phyloP scores from a whole-genome alignment of 2,329 filamentous ascomycete genomes.

The Stagonosporopsis cucurbitacearum region DNA sequence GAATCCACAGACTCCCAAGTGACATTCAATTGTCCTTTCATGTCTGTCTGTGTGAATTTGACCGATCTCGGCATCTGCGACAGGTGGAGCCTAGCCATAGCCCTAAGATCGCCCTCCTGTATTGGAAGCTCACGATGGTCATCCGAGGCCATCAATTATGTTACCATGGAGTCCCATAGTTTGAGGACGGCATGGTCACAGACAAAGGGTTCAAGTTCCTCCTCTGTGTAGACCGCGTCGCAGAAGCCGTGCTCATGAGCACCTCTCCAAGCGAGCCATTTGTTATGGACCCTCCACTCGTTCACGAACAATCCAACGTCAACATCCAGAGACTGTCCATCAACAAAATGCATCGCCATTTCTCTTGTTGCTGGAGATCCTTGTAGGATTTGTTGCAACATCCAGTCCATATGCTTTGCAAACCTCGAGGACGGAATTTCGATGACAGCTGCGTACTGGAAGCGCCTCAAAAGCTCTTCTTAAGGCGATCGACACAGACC shows the following conservation, averaged over 20 bases:
- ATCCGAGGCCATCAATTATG: neutral
- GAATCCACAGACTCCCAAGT: conserved; percentile 10
- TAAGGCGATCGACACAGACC: conserved; percentile 5
- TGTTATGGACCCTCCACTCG: conserved; percentile 13
- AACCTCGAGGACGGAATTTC: neutral
- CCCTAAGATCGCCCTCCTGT: neutral
- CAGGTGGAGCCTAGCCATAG: neutral
- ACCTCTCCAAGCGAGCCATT: conserved; percentile 13
- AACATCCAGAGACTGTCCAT: neutral
- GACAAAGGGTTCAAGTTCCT: conserved; percentile 1
- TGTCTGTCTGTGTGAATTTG: neutral
- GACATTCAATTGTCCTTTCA: neutral
- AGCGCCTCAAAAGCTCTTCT: conserved; percentile 2
- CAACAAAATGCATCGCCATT: neutral
- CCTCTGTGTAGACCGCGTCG: neutral
- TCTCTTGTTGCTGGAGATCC: neutral
- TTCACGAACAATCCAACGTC: neutral
- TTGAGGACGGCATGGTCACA: conserved; percentile 19
- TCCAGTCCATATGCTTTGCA: neutral
- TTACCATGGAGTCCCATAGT: conserved; percentile 18
- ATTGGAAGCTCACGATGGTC: neutral
- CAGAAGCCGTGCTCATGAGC: neutral
- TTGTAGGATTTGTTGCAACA: neutral
- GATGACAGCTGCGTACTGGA: neutral
- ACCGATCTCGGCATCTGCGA: neutral